Conservation (phyloP, 23 red algal genomes). For the Chondrus crispus region DNA sequence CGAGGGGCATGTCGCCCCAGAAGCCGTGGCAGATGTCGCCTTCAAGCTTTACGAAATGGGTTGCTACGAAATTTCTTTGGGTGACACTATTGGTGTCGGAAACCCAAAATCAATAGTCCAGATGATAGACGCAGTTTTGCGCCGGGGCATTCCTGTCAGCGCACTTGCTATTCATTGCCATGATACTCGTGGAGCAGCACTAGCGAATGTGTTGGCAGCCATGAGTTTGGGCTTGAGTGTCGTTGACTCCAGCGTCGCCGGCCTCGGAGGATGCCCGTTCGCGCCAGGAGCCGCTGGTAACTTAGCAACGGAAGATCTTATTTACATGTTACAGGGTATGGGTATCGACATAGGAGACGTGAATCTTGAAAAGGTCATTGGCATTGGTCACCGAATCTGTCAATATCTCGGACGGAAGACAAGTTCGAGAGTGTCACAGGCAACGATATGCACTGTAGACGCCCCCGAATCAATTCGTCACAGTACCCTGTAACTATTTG, state of each 20-base stretch:
- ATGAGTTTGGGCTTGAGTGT: slow-evolving; percentile 66
- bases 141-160: slow-evolving; percentile 27
- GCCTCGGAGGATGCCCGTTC: slow-evolving; percentile 95
- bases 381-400: slow-evolving; percentile 34
- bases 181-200: slow-evolving; percentile 87
- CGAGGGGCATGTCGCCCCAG: slow-evolving; percentile 63
- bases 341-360: slow-evolving; percentile 33
- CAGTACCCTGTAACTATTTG: too few relatives aligned
- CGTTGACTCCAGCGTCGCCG: slow-evolving; percentile 76
- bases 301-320: slow-evolving; percentile 83
- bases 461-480: neutral
- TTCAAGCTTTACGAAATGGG: slow-evolving; percentile 71
- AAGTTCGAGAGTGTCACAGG: neutral
- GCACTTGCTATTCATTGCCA: slow-evolving; percentile 86
- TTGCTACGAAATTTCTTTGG: slow-evolving; percentile 96
- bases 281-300: slow-evolving; percentile 92
- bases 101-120: slow-evolving; percentile 71
- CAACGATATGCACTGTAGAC: neutral
- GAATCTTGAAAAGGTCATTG: slow-evolving; percentile 31
- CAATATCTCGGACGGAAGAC: slow-evolving; percentile 16
- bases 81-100: slow-evolving; percentile 91
- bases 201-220: slow-evolving; percentile 83
- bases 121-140: slow-evolving; percentile 44
- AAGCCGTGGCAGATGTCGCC: slow-evolving; percentile 70
- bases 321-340: slow-evolving; percentile 59